Conservation (phyloP, 495 filamentous ascomycete species). For the Darksidea phi region DNA sequence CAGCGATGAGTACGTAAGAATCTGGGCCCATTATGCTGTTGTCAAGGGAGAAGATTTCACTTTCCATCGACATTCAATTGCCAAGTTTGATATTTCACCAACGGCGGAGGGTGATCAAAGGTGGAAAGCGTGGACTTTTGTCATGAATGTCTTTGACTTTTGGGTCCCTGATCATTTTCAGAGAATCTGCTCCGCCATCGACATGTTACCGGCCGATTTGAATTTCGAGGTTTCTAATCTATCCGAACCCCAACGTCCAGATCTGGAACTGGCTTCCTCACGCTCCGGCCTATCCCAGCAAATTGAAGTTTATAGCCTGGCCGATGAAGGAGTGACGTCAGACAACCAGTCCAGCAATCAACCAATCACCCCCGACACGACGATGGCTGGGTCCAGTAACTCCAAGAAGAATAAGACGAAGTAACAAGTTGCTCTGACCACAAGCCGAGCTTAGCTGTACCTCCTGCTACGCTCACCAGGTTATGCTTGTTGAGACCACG, state of each 20-base stretch:
- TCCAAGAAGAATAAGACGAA: no score
- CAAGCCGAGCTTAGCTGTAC: no score
- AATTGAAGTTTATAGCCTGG: background rate
- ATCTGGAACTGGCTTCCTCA: conserved; percentile 12
- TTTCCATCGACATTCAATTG: conserved; percentile 40
- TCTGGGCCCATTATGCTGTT: conserved; percentile 31
- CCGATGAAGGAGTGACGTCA: no score
- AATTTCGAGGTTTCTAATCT: no score
- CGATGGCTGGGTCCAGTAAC: no score
- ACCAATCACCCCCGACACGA: no score
- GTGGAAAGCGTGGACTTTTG: conserved; percentile 19
- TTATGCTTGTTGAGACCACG: no score
- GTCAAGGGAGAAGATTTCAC: conserved; percentile 6
- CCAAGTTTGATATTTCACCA: conserved; percentile 36
- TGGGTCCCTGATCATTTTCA: conserved; percentile 12
- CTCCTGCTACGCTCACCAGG: no score
- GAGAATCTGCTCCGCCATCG: conserved; percentile 22
- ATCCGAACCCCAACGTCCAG: background rate
- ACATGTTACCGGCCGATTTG: conserved; percentile 11
- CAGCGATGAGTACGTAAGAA: conserved; percentile 42
- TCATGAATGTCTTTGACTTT: conserved; percentile 24
- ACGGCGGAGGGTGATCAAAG: conserved; percentile 38
- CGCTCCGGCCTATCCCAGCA: conserved; percentile 17
- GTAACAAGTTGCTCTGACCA: no score
- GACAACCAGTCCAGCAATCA: no score